phyloP scores from a whole-genome alignment of 2,329 filamentous ascomycete species.

The Epichloe sp. region DNA sequence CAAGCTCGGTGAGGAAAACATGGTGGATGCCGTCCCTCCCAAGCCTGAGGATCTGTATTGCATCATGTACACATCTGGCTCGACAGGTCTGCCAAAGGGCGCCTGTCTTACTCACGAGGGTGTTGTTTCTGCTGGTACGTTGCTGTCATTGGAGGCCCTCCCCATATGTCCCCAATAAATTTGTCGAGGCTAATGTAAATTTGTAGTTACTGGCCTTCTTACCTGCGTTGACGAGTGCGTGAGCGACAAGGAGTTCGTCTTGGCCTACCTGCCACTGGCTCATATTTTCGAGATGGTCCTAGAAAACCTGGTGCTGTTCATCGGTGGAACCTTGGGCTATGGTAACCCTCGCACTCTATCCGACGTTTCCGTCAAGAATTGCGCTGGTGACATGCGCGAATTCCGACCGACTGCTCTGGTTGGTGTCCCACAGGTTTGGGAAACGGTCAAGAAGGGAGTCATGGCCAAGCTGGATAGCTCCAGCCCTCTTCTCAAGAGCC shows the following conservation, averaged over 20 bases:
- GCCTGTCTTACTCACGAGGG: slow-evolving; percentile 70
- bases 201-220: slow-evolving; percentile 61
- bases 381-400: slow-evolving; percentile 85
- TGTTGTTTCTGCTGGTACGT: slow-evolving; percentile 56
- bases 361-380: slow-evolving; percentile 76
- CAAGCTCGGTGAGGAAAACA: slow-evolving; percentile 51
- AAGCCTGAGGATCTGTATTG: slow-evolving; percentile 69
- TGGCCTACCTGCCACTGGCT: slow-evolving; percentile 86
- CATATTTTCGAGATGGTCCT: slow-evolving; percentile 96
- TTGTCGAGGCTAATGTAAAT: neutral
- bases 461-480: slow-evolving; percentile 62
- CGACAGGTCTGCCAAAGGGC: slow-evolving; percentile 80
- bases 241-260: slow-evolving; percentile 61
- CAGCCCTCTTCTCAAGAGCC: slow-evolving; percentile 53
- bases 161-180: neutral
- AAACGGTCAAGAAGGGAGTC: slow-evolving; percentile 93
- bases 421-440: slow-evolving; percentile 93
- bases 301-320: slow-evolving; percentile 79
- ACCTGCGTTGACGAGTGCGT: slow-evolving; percentile 67
- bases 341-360: slow-evolving; percentile 82
- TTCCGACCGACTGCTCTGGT: slow-evolving; percentile 82
- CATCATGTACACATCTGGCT: slow-evolving; percentile 78
- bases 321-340: slow-evolving; percentile 87
- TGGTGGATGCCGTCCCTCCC: slow-evolving; percentile 57
- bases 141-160: slow-evolving; percentile 7